These are phyloP conservation scores for Amphichorda felina DNA, from an alignment of 2,329 filamentous ascomycete genomes.

Conservation along the genomic window DNA sequence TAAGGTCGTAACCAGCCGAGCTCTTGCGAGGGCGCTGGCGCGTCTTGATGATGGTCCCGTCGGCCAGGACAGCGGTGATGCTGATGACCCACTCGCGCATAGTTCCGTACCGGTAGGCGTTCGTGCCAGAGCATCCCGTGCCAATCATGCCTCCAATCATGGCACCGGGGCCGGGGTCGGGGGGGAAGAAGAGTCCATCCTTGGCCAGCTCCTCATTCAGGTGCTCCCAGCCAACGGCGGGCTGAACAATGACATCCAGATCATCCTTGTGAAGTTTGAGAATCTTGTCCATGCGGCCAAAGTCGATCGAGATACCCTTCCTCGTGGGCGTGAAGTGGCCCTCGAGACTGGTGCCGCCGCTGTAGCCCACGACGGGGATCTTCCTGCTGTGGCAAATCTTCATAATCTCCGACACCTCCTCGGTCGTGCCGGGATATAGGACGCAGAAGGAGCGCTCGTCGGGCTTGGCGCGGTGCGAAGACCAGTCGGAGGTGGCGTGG, in stretches of 20 bases:
- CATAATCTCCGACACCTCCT: conserved; percentile 79
- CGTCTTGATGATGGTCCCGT: conserved; percentile 84
- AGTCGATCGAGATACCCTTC: conserved; percentile 78
- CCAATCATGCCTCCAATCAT: conserved; percentile 87
- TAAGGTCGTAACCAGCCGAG: conserved; percentile 85
- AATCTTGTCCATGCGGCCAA: conserved; percentile 74
- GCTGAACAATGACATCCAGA: conserved; percentile 65
- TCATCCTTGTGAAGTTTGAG: conserved; percentile 66
- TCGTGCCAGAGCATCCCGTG: conserved; percentile 66
- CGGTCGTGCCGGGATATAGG: conserved; percentile 64
- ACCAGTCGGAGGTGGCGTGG: conserved; percentile 53
- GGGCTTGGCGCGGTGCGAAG: conserved; percentile 38
- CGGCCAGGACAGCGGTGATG: conserved; percentile 78
- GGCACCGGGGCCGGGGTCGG: conserved; percentile 80
- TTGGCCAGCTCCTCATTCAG: conserved; percentile 67
- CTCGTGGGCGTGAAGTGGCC: conserved; percentile 77
- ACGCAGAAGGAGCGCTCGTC: conserved; percentile 53
- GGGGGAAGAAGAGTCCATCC: conserved; percentile 79
- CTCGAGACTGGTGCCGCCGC: conserved; percentile 80
- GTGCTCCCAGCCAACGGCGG: conserved; percentile 75
- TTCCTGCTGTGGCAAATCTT: conserved; percentile 70
- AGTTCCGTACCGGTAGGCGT: conserved; percentile 84
- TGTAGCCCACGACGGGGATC: conserved; percentile 81
- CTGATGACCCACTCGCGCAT: conserved; percentile 91
- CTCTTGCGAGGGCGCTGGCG: conserved; percentile 80